Evolutionary conservation across 345 rosid species (phyloP).

Genomic region (Eucalyptus polybractea): DNA sequence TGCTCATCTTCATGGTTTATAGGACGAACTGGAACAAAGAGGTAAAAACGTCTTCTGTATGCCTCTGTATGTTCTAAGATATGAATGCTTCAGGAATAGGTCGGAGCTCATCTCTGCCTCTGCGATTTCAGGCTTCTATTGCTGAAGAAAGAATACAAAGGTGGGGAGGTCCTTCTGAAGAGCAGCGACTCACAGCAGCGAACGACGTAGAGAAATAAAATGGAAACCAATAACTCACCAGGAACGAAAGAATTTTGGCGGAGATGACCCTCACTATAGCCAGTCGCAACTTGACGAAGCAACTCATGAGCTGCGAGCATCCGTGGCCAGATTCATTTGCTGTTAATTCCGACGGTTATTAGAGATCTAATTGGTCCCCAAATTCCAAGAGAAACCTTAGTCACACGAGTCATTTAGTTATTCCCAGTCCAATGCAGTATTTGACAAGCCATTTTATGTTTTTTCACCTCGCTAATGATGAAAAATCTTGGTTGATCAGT

Average conservation of each 20-base stretch:
- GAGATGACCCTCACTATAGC: background rate
- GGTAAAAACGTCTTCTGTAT: conserved; percentile 2
- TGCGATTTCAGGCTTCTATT: conserved; percentile 37
- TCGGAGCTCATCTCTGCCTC: background rate
- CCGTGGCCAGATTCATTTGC: background rate
- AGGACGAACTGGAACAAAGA: conserved; percentile 64
- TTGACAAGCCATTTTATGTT: background rate
- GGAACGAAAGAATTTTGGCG: background rate
- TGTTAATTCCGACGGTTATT: background rate
- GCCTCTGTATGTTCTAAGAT: background rate
- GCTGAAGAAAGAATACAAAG: conserved; percentile 49
- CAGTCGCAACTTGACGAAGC: background rate
- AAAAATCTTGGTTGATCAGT: background rate
- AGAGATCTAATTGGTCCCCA: background rate
- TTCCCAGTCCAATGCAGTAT: background rate
- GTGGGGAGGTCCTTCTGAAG: conserved; percentile 39
- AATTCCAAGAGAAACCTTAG: background rate
- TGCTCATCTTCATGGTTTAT: conserved; percentile 43
- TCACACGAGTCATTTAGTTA: background rate
- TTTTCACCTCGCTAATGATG: background rate
- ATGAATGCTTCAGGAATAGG: background rate
- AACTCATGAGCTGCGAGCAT: background rate
- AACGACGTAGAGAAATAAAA: background rate
- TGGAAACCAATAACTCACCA: background rate
- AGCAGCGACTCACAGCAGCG: background rate